These are phyloP conservation scores for Pseudohalonectria lignicola DNA, from an alignment of 2,329 filamentous ascomycete species.

Conservation along the genomic window DNA sequence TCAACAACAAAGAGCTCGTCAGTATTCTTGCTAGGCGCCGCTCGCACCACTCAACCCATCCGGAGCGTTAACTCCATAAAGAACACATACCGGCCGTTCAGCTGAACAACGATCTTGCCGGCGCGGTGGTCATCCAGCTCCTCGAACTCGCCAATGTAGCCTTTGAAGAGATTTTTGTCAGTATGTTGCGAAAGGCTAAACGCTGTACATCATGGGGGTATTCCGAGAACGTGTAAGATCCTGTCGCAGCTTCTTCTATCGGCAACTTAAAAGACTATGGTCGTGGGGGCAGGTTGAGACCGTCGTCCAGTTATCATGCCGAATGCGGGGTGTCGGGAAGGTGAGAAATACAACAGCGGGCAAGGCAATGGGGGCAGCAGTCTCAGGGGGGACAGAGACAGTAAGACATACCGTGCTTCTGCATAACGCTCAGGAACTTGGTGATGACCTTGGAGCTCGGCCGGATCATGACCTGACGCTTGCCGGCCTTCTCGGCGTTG, in stretches of 20 bases:
- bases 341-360: constrained; percentile 3
- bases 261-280: constrained; percentile 99
- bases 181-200: constrained; percentile 91
- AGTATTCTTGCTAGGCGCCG: constrained; percentile 14
- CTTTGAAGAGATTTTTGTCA: constrained; percentile 48
- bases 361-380: too few species aligned
- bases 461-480: constrained; percentile 97
- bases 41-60: background rate
- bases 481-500: constrained; percentile 99
- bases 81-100: constrained; percentile 65
- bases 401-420: constrained; percentile 87
- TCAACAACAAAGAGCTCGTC: background rate
- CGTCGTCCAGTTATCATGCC: constrained; percentile 99
- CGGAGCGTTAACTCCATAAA: constrained; percentile 7
- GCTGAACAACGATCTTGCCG: constrained; percentile 99
- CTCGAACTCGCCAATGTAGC: constrained; percentile 99
- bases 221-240: constrained; percentile 97
- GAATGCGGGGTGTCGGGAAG: too few species aligned
- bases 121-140: constrained; percentile 99
- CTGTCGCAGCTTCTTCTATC: constrained; percentile 82
- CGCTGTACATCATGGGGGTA: constrained; percentile 64
- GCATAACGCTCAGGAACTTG: constrained; percentile 99
- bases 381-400: constrained; percentile 4
- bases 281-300: constrained; percentile 69
- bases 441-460: constrained; percentile 99